Base-by-base conservation (phyloP, 129 eudicot genomes). In the Saposhnikovia divaricata region DNA sequence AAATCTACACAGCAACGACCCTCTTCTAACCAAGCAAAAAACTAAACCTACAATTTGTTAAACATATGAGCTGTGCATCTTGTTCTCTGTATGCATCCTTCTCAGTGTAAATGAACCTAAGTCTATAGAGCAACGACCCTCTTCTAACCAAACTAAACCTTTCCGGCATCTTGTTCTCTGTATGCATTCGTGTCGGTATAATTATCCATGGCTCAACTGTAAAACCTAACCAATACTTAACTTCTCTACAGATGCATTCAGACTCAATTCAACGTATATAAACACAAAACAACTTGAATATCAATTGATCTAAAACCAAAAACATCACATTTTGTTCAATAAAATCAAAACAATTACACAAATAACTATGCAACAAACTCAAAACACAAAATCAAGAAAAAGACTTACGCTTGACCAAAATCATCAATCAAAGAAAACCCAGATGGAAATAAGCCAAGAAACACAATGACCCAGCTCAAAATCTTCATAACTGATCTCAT, bases 361-460 rank as follows among this genome's bases (percentile, higher is more conserved):
- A 68, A 31, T 10, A 0, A 28, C 6, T 31, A 68, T 68, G 21
- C 1, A 0, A 12, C 21, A 66, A 66, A 21, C 11, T 16, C 9
- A 18, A 72, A 72, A 21, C 48, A 38, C 8, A 42, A 38, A 38
- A 18, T 38, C 27, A 73, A 12, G 31, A n/a, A 42, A 45, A 82
- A 13, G 69, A 77, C 91, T 80, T 81, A 96, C 99, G 99, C 91
- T 87, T 89, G 94, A 83, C 82, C 92, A 50, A 89, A 84, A 84
- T 89, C 85, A 37, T 90, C 94, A 77, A 89, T 82, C 23, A 90
- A 84, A 77, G 74, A 85, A 40, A 89, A 89, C 87, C 92, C 84
- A 84, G 79, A 81, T 66, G 90, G 82, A 50, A 82, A 85, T 76
- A 86, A 18, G 66, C 87, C 10, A 21, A 80, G 81, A 63, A 84